Base-by-base conservation (phyloP, 805 yeast genomes). In the Cyberlindnera veronae region DNA sequence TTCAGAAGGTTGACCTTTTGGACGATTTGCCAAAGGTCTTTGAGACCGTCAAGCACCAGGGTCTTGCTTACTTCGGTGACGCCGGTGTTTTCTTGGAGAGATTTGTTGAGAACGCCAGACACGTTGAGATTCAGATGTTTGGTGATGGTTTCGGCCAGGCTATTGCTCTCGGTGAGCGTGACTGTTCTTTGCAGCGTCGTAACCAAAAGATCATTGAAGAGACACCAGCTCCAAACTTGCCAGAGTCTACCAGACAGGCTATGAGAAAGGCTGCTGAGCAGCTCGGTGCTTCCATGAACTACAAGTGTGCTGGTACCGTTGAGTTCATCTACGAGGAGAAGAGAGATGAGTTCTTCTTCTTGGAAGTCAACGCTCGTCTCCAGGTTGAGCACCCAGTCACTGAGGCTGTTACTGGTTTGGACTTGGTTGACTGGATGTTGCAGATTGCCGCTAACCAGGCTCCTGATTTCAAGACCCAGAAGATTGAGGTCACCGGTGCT, bases 361-460 rank as follows among this genome's bases (percentile, higher is more conserved):
- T 91, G 57, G 99, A 91, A 63, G 98, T 91, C 50, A 91, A 91
- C 61, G 95, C 99, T 11, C 81, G 99, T 60, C 75, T 91, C 53
- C 99, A 91, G 65, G 99, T 91, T 34, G 99, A 91, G 69, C 99
- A 91, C 63, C 98, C 98, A 29, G 83, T 93, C 55, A 91, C 99
- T 21, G 99, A 91, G 66, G 72, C 80, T 79, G 95, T 87, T 29
- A 91, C 97, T 15, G 97, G 97, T 3, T 68, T 90, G 39, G 99
- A 91, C 65, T 70, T 91, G 48, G 98, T 91, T 16, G 97, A 93
- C 64, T 88, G 96, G 96, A 93, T 93, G 99, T 68, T 91, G 48
- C 69, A 72, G 53, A 84, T 91, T 60, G 97, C 97, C 24, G 95
- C 95, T 27, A 90, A 87, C 58, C 74, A 74, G 50, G 81, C 97